phyloP scores from a whole-genome alignment of 768 basidiomycete species.

The Inosperma sp. region DNA sequence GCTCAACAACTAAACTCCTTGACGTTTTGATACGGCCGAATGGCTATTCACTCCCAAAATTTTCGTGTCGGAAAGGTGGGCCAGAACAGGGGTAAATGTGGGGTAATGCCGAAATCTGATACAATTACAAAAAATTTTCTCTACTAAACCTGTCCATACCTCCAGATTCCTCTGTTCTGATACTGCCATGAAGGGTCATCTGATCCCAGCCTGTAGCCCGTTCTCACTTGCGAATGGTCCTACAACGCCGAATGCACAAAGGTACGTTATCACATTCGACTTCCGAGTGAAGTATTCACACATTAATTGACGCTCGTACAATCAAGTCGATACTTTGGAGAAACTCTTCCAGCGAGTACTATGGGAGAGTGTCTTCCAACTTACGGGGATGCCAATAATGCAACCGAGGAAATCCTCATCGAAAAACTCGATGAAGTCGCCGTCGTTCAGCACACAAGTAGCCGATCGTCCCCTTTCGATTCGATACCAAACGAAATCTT shows the following conservation, averaged over 20 bases:
- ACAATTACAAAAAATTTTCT: too few species aligned
- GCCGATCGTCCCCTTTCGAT: slow-evolving; percentile 19
- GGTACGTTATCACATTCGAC: slow-evolving; percentile 12
- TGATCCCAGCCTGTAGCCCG: slow-evolving; percentile 14
- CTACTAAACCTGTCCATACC: background rate
- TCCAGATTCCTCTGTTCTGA: background rate
- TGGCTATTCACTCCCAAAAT: too few species aligned
- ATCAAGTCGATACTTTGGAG: slow-evolving; percentile 16
- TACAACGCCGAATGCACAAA: slow-evolving; percentile 14
- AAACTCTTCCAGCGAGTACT: slow-evolving; percentile 2
- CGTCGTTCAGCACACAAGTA: background rate
- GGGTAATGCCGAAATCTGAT: too few species aligned
- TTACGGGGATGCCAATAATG: background rate
- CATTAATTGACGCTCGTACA: slow-evolving; percentile 4
- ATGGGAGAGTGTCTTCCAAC: background rate
- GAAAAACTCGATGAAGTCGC: slow-evolving; percentile 2
- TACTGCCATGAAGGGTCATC: slow-evolving; percentile 13
- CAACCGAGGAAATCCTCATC: slow-evolving; percentile 1
- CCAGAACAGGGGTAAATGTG: too few species aligned
- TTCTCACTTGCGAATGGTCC: slow-evolving; percentile 18
- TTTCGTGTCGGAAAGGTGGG: too few species aligned
- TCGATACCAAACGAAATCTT: slow-evolving; percentile 28
- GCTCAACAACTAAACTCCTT: too few species aligned
- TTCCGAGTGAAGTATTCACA: slow-evolving; percentile 7
- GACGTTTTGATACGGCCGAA: too few species aligned